Percentiles rank a stretch among this genome's conserved stretches.
phyloP scores from a whole-genome alignment of 805 yeast species.

The Pichia pseudocactophila region DNA sequence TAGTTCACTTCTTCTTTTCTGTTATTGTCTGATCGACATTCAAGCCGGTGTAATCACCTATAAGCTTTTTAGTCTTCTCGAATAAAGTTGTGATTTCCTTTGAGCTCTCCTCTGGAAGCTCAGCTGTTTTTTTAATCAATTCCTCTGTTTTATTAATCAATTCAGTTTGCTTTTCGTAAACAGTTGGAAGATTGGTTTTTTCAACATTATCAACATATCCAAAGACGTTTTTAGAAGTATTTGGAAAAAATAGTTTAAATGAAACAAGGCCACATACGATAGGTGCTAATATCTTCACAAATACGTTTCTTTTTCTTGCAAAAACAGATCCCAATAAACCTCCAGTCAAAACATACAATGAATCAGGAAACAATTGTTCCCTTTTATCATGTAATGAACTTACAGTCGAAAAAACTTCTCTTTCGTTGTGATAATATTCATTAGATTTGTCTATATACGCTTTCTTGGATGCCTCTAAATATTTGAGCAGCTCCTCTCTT shows the following conservation, averaged over 20 bases:
- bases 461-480: conserved; percentile 27
- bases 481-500: conserved; percentile 35
- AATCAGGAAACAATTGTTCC: conserved; percentile 67
- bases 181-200: conserved; percentile 46
- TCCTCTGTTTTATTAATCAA: conserved; percentile 38
- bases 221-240: conserved; percentile 56
- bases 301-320: conserved; percentile 56
- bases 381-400: conserved; percentile 52
- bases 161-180: conserved; percentile 53
- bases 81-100: conserved; percentile 26
- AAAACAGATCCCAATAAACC: conserved; percentile 63
- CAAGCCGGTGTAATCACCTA: conserved; percentile 58
- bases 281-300: conserved; percentile 50
- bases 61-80: conserved; percentile 31
- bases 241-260: conserved; percentile 63
- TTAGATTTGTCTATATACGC: conserved; percentile 40
- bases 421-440: conserved; percentile 50
- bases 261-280: conserved; percentile 51
- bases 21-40: conserved; percentile 56
- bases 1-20: conserved; percentile 31
- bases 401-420: conserved; percentile 52
- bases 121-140: conserved; percentile 36
- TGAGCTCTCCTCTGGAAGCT: conserved; percentile 32
- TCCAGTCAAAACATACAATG: conserved; percentile 60
- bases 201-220: conserved; percentile 54